Evolutionary conservation across 768 basidiomycete species (phyloP), one percentile per base, ranked within the genome.

Genomic region (Hygrocybe punicea): DNA sequence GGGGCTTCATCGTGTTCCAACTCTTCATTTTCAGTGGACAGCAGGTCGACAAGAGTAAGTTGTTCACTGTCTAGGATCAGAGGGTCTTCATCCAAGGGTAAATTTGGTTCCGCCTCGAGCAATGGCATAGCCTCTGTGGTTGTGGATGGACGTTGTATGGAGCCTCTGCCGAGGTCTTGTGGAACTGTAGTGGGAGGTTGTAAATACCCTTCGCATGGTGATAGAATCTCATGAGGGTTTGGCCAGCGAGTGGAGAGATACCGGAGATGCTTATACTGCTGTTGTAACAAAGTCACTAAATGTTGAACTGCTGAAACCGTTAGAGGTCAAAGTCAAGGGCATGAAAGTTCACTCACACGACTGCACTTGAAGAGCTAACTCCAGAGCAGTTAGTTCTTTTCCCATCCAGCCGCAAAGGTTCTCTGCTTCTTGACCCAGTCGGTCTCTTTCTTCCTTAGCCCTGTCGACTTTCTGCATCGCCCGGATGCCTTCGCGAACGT

Each of bases 361-460:
- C 33, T 64, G 63, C 5, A 51, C 33, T 11, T 39, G 24, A 2
- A 71, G 25, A 1, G 67, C 65, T 11, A 64, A 24, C 40, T 66
- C 68, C 1, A 74, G 51, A 0, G 67, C 65, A 0, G 49, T 33
- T 0, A 76, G 52, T 48, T 76, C 72, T 3, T 55, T 42, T 0
- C 67, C 61, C 54, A 68, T 75, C 73, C 74, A 78, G 0, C 55
- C 39, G 25, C 69, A 73, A 0, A 78, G 58, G 23, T 77, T 75
- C 45, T 73, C 67, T 0, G 69, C 66, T 53, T 76, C 72, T 0
- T 34, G 5, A 0, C 60, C 63, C 0, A 76, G 60, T 1, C 67
- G 60, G 0, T 19, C 34, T 4, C 49, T 50, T 59, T 76, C 73
- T 54, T 76, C 74, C 2, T 24, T 4, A 46, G 73, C 74, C 7